Conservation (phyloP, 2,329 filamentous ascomycete genomes). For the Cladosporium sp. region DNA sequence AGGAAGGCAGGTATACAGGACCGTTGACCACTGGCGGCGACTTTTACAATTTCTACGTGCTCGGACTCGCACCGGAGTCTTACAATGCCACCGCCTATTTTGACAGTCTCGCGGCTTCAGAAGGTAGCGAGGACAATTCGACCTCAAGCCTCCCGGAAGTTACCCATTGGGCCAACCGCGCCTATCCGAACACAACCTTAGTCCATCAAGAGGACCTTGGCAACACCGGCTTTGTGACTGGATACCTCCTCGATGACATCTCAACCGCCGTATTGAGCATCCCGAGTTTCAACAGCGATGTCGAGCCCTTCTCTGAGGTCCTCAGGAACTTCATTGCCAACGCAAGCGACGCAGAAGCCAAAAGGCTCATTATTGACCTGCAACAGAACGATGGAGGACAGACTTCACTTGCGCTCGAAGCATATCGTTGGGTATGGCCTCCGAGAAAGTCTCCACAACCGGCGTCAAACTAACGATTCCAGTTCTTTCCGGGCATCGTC, state of each 20-base stretch:
- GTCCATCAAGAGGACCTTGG: neutral
- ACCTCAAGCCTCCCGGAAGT: neutral
- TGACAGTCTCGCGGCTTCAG: neutral
- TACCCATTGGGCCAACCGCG: neutral
- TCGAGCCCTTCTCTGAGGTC: conserved; percentile 18
- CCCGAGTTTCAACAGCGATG: conserved; percentile 39
- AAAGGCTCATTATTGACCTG: conserved; percentile 65
- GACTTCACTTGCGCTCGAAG: conserved; percentile 22
- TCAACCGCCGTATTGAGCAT: conserved; percentile 43
- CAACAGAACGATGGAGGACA: conserved; percentile 61
- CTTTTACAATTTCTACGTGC: conserved; percentile 43
- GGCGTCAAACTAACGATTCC: conserved; percentile 45
- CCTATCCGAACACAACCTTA: neutral
- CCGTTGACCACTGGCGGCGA: conserved; percentile 39
- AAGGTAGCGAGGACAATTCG: neutral
- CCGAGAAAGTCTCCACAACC: neutral
- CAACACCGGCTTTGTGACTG: conserved; percentile 2
- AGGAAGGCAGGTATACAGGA: conserved; percentile 24
- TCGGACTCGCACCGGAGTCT: conserved; percentile 23
- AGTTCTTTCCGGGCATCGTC: conserved; percentile 50
- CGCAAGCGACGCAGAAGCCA: conserved; percentile 48
- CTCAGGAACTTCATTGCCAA: conserved; percentile 32
- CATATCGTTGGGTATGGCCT: conserved; percentile 35
- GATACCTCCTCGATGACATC: conserved; percentile 24
- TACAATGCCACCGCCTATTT: conserved; percentile 12